phyloP scores from a whole-genome alignment of 306 rosid species.

The Hylodesmum podocarpum region DNA sequence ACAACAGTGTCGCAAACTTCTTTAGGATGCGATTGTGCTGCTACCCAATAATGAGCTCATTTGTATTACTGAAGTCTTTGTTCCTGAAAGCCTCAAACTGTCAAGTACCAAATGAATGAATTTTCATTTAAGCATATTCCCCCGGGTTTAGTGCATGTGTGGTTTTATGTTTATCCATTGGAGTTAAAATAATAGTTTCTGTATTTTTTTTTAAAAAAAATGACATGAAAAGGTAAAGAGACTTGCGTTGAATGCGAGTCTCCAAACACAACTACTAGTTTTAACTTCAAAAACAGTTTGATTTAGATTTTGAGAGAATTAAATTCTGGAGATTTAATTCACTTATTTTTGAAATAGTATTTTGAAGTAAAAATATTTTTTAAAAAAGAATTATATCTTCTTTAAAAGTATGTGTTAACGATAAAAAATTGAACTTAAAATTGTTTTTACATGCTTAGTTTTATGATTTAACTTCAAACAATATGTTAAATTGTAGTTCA shows the following conservation, averaged over 20 bases:
- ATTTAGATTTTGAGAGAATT: background rate
- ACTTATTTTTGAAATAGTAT: background rate
- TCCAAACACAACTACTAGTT: too few species aligned
- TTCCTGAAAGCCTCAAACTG: background rate
- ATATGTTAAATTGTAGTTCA: too few species aligned
- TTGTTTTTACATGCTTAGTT: too few species aligned
- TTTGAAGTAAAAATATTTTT: background rate
- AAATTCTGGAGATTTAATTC: background rate
- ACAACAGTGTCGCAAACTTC: background rate
- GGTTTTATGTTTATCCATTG: background rate
- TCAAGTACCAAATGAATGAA: background rate
- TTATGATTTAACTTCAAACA: too few species aligned
- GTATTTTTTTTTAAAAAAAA: too few species aligned
- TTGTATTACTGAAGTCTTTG: background rate
- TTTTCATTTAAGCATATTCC: background rate
- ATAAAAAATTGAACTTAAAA: too few species aligned
- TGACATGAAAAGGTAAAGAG: background rate
- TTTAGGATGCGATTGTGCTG: slow-evolving; percentile 1
- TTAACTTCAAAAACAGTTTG: background rate
- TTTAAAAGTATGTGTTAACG: too few species aligned
- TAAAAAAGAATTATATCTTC: too few species aligned
- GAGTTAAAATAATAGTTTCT: background rate
- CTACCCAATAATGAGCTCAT: slow-evolving; percentile 21
- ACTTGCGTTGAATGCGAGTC: background rate
- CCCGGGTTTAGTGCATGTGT: background rate